Conservation (phyloP, 495 filamentous ascomycete genomes). For the Friedmanniomyces simplex region DNA sequence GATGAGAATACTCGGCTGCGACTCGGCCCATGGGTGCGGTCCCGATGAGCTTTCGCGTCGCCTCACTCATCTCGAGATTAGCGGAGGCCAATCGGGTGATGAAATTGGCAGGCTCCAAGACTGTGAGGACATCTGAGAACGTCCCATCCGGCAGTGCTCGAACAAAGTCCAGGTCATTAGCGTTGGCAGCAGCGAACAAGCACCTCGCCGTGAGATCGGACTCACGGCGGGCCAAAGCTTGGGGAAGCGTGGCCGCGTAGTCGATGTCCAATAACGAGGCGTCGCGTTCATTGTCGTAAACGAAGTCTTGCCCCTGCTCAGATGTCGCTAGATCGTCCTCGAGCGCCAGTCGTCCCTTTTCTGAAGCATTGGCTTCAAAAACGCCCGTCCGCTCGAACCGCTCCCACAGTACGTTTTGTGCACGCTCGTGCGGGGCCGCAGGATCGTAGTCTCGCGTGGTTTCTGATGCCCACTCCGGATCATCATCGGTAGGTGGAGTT, state of each 20-base stretch:
- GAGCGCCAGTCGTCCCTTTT: neutral
- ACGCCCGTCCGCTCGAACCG: conserved; percentile 1
- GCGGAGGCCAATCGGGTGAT: conserved; percentile 15
- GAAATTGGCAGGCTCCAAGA: conserved; percentile 37
- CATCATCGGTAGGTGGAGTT: neutral
- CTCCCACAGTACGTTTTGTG: conserved; percentile 2
- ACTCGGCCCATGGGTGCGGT: conserved; percentile 26
- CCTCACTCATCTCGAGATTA: conserved; percentile 24
- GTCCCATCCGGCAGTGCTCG: conserved; percentile 27
- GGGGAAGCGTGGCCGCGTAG: neutral
- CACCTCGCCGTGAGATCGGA: conserved; percentile 10
- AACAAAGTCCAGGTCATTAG: conserved; percentile 21
- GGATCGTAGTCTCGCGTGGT: neutral
- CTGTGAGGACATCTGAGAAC: conserved; percentile 40
- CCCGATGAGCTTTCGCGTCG: conserved; percentile 1
- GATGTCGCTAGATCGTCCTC: neutral
- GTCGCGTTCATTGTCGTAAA: neutral
- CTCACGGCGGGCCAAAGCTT: neutral
- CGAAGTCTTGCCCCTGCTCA: no score
- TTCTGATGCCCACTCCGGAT: neutral
- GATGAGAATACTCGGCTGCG: conserved; percentile 34
- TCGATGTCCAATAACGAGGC: conserved; percentile 6
- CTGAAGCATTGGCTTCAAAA: neutral
- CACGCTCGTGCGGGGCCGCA: neutral
- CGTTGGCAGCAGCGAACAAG: conserved; percentile 2